These are phyloP conservation scores for Starmerella roubikii DNA, from an alignment of 805 yeast genomes.

Conservation along the genomic window DNA sequence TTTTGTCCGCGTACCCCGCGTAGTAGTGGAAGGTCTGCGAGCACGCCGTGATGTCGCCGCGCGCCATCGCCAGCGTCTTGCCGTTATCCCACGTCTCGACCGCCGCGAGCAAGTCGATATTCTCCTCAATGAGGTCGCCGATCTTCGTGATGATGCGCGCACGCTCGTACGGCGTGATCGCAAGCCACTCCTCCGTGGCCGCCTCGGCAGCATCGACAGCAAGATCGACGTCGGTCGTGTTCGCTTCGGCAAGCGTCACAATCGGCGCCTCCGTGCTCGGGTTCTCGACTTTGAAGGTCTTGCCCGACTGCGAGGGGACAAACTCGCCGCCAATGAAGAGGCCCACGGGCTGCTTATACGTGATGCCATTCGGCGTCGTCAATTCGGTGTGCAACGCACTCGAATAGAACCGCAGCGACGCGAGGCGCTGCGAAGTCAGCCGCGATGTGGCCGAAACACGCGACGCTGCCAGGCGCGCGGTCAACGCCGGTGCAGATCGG, in stretches of 20 bases:
- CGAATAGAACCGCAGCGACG: no score
- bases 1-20: slow-evolving; percentile 67
- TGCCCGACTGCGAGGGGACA: slow-evolving; percentile 38
- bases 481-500: no score
- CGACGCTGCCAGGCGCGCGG: no score
- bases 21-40: slow-evolving; percentile 46
- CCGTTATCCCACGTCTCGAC: slow-evolving; percentile 88
- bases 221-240: slow-evolving; percentile 60
- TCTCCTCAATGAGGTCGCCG: slow-evolving; percentile 65
- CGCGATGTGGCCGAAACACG: no score
- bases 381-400: no score
- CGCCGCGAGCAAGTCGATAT: slow-evolving; percentile 58
- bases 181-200: slow-evolving; percentile 65
- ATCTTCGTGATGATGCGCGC: slow-evolving; percentile 50
- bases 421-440: no score
- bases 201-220: slow-evolving; percentile 79
- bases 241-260: slow-evolving; percentile 60
- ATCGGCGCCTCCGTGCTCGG: slow-evolving; percentile 68
- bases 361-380: slow-evolving; percentile 20
- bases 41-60: slow-evolving; percentile 42
- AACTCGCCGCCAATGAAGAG: slow-evolving; percentile 68
- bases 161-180: slow-evolving; percentile 52
- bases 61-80: slow-evolving; percentile 39
- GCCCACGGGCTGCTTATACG: slow-evolving; percentile 59
- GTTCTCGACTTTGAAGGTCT: slow-evolving; percentile 48